Evolutionary conservation across 306 rosid species (phyloP), one percentile per base, ranked within the genome.

Genomic region (Canavalia ensiformis): DNA sequence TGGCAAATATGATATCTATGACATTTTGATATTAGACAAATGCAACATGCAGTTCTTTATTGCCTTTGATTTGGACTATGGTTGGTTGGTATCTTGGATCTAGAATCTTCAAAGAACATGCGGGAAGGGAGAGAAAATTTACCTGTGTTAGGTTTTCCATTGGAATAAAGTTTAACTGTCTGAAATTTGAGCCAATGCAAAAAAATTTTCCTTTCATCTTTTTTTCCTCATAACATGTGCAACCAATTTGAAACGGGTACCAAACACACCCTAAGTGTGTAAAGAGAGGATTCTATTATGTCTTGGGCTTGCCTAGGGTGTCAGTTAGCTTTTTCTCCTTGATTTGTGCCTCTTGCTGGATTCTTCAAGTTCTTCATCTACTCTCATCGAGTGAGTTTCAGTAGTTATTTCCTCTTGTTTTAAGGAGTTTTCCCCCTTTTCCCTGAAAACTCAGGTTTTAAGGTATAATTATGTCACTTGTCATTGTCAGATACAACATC

Each of bases 341-440:
- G 18, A 33, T 70, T 10, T 63, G 29, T 64, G 74, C 57, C 55
- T 70, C 12, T 51, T 62, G 52, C n/a, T 45, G 25, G 86, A 68
- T 75, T 47, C 37, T 79, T 72, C 4, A 79, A 64, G 59, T 28
- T 80, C 57, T 34, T 76, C 70, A 9, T 84, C 7, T 49, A 12
- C 49, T 13, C 34, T 37, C 8, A 45, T 62, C 34, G 37, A 62
- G 63, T 69, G 68, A 31, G 28, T 56, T 64, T 41, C 44, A 75
- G 44, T 70, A 37, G 69, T 34, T 69, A 34, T 58, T 80, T 18
- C 11, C 39, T 63, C 59, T 37, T 75, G 73, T 47, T 65, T 80
- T 45, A 29, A 49, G 37, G 69, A 31, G 55, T 13, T 67, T 45
- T 2, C 8, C 49, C 49, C 41, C 41, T 35, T 76, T 29, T 8